Base-by-base conservation (phyloP, 257 asterid species). In the Solanum pennellii region DNA sequence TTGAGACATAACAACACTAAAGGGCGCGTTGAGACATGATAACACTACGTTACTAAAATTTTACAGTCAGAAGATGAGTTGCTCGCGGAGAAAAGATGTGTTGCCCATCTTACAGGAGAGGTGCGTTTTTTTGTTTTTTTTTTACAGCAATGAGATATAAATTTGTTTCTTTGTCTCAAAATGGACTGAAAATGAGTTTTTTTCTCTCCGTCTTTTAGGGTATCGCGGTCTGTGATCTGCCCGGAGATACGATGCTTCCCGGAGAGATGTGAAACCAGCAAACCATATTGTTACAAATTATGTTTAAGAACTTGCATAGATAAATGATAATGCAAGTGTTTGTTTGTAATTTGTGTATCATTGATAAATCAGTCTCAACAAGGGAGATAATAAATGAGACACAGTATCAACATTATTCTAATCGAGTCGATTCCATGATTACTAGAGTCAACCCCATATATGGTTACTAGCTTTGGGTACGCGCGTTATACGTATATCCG, bases 101-200 rank as follows among this genome's bases (percentile, higher is more conserved):
- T 97, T 18, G 99, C 99, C 23, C 99, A 97, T 89, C 98, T 97
- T 35, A 97, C 99, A 0, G 99, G 99, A 82, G 99, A 97, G 95
- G 99, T 96, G 86, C 84, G 86, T 31, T 25, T 29, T 25, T 29
- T 62, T 56, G 84, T 86, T 31, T 25, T 29, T 25, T 29, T 62
- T 56, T 33, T 27, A 25, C 52, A 27, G n/a, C 45, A 25, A 10
- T 11, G 47, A 14, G 3, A 52, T 62, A 6, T 37, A 37, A 37
- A 37, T 37, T 37, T 85, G 68, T 18, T 18, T 60, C 13, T 68
- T 20, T 13, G 18, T 68, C 6, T 33, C 9, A 37, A 3, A 14
- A 37, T 6, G 10, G 23, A 68, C 31, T 59, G 27, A 52, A 52
- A 16, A 21, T 9, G 16, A 1, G 35, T 20, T 59, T 52, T 35